Conservation (phyloP, 2,329 filamentous ascomycete species). For the Capronia americana region DNA sequence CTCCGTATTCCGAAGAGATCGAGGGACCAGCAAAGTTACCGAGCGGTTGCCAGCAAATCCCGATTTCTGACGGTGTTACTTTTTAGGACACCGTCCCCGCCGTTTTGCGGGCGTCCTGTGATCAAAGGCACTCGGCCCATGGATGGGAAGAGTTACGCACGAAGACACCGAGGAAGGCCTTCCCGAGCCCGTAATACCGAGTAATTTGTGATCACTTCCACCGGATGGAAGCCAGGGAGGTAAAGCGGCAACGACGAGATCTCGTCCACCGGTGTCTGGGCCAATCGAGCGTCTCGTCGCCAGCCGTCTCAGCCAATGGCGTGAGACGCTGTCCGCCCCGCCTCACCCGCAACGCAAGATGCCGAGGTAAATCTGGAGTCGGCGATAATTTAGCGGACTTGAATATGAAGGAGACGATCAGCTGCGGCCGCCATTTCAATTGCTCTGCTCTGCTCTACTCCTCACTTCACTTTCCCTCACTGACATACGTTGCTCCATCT, state of each 20-base stretch:
- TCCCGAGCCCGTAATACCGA: neutral
- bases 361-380: constrained; percentile 23
- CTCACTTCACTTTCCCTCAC: neutral
- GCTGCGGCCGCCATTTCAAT: neutral
- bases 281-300: neutral
- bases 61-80: neutral
- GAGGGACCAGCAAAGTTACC: constrained; percentile 1
- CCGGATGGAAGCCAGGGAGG: constrained; percentile 8
- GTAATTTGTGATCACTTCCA: constrained; percentile 29
- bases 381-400: constrained; percentile 14
- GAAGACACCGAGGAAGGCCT: constrained; percentile 4
- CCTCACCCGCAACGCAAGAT: neutral
- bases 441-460: constrained; percentile 1
- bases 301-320: neutral
- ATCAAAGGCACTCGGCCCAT: neutral
- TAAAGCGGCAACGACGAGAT: constrained; percentile 19
- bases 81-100: neutral
- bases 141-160: constrained; percentile 7
- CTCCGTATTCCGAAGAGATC: neutral
- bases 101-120: no score
- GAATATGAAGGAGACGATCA: neutral
- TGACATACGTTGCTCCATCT: neutral
- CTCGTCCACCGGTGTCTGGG: neutral
- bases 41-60: constrained; percentile 18
- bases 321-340: neutral